Evolutionary conservation across 2,329 filamentous ascomycete species (phyloP).

Genomic region (Diplocarpon mali): DNA sequence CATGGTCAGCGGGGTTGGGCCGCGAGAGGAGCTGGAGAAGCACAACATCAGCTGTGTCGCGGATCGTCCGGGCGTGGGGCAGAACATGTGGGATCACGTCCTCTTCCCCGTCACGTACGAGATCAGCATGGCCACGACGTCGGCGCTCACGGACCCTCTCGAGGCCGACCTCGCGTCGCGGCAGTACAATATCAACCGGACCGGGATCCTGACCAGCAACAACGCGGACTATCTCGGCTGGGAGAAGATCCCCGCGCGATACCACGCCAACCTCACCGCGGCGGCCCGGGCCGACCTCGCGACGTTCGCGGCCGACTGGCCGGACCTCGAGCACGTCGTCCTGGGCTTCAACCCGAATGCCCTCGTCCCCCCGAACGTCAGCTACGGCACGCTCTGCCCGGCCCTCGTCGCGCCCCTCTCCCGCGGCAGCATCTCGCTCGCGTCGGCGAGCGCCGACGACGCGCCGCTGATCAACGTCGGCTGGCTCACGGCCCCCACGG

Average conservation of each 20-base stretch:
- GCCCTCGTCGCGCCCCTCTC: neutral
- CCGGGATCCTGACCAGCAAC: neutral
- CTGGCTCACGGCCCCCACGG: neutral
- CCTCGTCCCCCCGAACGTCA: neutral
- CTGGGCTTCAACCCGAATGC: neutral
- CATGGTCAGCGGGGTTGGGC: slow-evolving; percentile 29
- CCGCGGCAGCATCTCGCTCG: neutral
- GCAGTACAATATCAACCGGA: neutral
- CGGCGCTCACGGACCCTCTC: too few species aligned
- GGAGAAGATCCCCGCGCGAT: neutral
- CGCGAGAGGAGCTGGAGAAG: slow-evolving; percentile 31
- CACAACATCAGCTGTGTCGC: slow-evolving; percentile 35
- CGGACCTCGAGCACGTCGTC: neutral
- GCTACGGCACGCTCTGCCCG: neutral
- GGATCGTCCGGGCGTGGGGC: slow-evolving; percentile 39
- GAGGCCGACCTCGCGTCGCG: neutral
- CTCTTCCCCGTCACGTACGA: too few species aligned
- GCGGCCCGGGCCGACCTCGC: neutral
- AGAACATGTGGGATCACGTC: slow-evolving; percentile 29
- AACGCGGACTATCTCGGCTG: neutral
- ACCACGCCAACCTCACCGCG: neutral
- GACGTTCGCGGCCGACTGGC: neutral
- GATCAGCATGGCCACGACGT: too few species aligned
- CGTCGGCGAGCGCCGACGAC: neutral
- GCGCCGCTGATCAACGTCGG: neutral